phyloP scores from a whole-genome alignment of 306 rosid species.

The Cucumis melo region DNA sequence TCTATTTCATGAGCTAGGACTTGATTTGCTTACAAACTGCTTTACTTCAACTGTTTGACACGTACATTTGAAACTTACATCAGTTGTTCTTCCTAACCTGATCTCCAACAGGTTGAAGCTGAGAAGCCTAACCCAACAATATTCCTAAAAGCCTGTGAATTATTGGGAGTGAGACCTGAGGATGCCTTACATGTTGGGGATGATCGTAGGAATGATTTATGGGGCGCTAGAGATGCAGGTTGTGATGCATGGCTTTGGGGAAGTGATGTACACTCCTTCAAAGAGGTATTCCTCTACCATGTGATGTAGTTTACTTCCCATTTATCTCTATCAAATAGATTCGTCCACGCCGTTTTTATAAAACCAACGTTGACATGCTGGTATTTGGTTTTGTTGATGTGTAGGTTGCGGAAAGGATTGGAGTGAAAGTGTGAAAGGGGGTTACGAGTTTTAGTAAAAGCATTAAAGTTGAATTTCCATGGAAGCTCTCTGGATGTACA shows the following conservation, averaged over 20 bases:
- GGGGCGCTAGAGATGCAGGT: slow-evolving; percentile 99
- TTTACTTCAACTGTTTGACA: neutral
- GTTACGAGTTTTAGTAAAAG: neutral
- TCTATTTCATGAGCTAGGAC: neutral
- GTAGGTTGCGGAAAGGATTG: slow-evolving; percentile 35
- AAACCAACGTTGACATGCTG: neutral
- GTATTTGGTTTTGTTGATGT: slow-evolving; percentile 13
- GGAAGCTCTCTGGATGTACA: slow-evolving; percentile 3
- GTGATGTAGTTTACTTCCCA: neutral
- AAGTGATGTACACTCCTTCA: slow-evolving; percentile 84
- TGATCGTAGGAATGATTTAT: slow-evolving; percentile 84
- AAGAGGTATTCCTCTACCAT: slow-evolving; percentile 40
- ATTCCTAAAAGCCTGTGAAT: slow-evolving; percentile 89
- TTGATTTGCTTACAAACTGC: neutral
- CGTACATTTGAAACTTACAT: neutral
- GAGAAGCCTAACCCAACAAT: slow-evolving; percentile 98
- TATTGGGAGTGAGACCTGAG: slow-evolving; percentile 74
- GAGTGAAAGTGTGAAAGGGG: slow-evolving; percentile 4
- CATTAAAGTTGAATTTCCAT: neutral
- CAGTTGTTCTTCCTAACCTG: neutral
- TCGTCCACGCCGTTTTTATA: neutral
- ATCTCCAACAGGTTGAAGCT: slow-evolving; percentile 51
- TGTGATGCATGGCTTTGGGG: slow-evolving; percentile 99
- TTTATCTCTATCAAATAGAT: neutral
- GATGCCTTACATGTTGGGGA: slow-evolving; percentile 94